These are phyloP conservation scores for Prunus mira DNA, from an alignment of 306 rosid species.

Conservation along the genomic window DNA sequence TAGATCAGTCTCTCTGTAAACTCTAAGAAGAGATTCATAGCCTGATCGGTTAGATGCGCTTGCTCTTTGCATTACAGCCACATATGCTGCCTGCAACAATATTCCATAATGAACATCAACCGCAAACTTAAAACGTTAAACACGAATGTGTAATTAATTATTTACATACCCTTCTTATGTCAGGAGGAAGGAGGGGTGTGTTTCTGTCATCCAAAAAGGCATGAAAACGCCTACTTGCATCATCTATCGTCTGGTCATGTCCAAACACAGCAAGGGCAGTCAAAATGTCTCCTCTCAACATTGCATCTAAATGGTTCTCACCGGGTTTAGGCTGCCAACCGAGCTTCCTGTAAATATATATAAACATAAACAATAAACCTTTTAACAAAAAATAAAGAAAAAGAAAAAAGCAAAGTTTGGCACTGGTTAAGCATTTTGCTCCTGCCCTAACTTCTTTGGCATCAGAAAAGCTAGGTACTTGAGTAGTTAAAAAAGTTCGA, in stretches of 20 bases:
- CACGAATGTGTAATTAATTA: conserved; percentile 8
- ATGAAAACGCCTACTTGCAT: conserved; percentile 72
- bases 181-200: conserved; percentile 84
- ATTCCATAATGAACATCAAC: conserved; percentile 30
- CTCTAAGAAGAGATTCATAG: conserved; percentile 71
- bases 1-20: conserved; percentile 78
- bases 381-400: neutral
- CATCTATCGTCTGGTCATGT: conserved; percentile 67
- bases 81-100: conserved; percentile 74
- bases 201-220: conserved; percentile 77
- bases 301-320: conserved; percentile 65
- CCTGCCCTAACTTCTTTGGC: neutral
- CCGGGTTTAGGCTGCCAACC: conserved; percentile 87
- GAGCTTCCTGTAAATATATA: conserved; percentile 64
- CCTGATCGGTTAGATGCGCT: conserved; percentile 49
- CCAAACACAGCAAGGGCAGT: conserved; percentile 70
- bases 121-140: conserved; percentile 10
- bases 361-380: neutral
- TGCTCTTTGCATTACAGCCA: conserved; percentile 69
- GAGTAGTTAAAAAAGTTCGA: conserved; percentile 6
- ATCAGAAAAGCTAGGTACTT: neutral
- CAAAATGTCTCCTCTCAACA: conserved; percentile 96
- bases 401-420: neutral
- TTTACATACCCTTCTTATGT: conserved; percentile 65
- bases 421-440: neutral